These are phyloP conservation scores for Ophiostoma ips DNA, from an alignment of 2,329 filamentous ascomycete species.

Conservation along the genomic window DNA sequence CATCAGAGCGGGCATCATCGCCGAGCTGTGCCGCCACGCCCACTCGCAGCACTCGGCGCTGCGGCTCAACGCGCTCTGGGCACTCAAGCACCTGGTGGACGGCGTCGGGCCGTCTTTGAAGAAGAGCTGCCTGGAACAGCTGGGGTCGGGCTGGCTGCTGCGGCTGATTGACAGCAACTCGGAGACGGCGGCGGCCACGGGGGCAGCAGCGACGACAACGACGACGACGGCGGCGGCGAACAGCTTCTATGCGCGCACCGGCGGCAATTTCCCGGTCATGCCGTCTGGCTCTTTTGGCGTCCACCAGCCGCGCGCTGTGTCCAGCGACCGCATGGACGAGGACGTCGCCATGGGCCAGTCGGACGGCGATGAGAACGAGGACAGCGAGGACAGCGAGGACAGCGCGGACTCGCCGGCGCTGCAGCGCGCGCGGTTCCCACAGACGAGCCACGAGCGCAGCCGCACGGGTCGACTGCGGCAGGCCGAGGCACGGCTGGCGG, in stretches of 20 bases:
- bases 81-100: constrained; percentile 77
- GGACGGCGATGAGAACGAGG: constrained; percentile 12
- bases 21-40: constrained; percentile 68
- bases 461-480: constrained; percentile 31
- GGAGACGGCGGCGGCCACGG: constrained; percentile 28
- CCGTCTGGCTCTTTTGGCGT: no score
- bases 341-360: constrained; percentile 43
- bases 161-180: constrained; percentile 56
- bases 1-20: constrained; percentile 58
- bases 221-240: constrained; percentile 5
- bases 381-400: constrained; percentile 12
- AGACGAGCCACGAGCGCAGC: constrained; percentile 14
- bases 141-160: constrained; percentile 69
- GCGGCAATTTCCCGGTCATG: no score
- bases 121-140: constrained; percentile 60
- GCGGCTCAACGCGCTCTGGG: constrained; percentile 79
- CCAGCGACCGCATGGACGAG: constrained; percentile 32
- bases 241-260: no score
- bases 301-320: no score
- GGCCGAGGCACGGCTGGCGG: constrained; percentile 34
- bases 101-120: constrained; percentile 59
- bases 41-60: constrained; percentile 68
- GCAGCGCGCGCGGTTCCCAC: constrained; percentile 10
- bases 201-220: background rate
- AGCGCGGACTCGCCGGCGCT: constrained; percentile 1